phyloP scores from a whole-genome alignment of 768 basidiomycete species.

The Tulasnella sp. region DNA sequence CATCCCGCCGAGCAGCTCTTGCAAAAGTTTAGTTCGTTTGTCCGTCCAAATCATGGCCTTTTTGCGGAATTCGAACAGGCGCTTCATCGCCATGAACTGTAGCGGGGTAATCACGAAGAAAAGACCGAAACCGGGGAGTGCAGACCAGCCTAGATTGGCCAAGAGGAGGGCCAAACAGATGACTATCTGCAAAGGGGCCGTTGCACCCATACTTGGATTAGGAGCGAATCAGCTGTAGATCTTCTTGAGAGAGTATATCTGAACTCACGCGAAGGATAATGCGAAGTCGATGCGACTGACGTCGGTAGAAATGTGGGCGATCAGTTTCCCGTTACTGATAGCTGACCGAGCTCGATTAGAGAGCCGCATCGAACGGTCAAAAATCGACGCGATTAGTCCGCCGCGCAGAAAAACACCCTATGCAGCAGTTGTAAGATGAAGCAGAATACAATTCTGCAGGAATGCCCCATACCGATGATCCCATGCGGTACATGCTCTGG shows the following conservation, averaged over 20 bases:
- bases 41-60: conserved; percentile 86
- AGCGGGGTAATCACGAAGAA: conserved; percentile 69
- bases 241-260: conserved; percentile 33
- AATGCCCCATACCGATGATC: conserved; percentile 39
- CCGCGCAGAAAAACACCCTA: conserved; percentile 68
- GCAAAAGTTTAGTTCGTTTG: conserved; percentile 80
- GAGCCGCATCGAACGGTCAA: conserved; percentile 68
- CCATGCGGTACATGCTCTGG: conserved; percentile 78
- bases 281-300: conserved; percentile 79
- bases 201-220: conserved; percentile 54
- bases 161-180: conserved; percentile 74
- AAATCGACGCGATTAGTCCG: conserved; percentile 84
- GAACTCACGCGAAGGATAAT: conserved; percentile 26
- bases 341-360: conserved; percentile 74
- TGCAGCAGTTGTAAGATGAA: conserved; percentile 40
- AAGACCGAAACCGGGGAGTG: conserved; percentile 54
- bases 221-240: conserved; percentile 51
- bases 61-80: conserved; percentile 61
- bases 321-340: conserved; percentile 71
- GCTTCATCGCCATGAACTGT: conserved; percentile 70
- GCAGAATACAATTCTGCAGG: neutral
- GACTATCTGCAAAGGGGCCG: conserved; percentile 68
- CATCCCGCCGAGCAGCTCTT: conserved; percentile 86
- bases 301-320: conserved; percentile 92
- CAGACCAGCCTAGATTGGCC: conserved; percentile 61